These are phyloP conservation scores for Streptanthus diversifolius DNA, from an alignment of 345 rosid species.

Conservation along the genomic window DNA sequence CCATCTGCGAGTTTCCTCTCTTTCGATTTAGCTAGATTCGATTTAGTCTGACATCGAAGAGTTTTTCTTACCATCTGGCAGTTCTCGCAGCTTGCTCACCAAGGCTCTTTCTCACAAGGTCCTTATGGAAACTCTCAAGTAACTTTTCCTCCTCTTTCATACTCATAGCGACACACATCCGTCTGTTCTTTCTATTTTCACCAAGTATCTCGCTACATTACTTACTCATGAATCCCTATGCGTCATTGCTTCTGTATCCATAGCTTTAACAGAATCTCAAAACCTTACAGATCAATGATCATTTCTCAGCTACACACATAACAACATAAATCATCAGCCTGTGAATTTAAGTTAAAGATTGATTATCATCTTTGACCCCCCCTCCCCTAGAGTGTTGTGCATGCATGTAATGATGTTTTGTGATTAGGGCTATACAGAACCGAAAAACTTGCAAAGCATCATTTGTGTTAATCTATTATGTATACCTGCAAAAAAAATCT, in stretches of 20 bases:
- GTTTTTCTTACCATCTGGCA: constrained; percentile 11
- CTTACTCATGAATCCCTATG: not conserved
- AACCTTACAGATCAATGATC: not conserved
- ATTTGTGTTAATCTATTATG: not conserved
- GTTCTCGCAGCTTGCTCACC: constrained; percentile 57
- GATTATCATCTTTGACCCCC: not conserved
- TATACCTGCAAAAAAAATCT: not conserved
- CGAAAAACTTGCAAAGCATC: not conserved
- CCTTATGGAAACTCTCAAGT: constrained; percentile 62
- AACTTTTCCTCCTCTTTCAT: constrained; percentile 30
- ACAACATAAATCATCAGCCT: not conserved
- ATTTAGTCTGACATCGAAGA: not conserved
- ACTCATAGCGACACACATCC: not conserved
- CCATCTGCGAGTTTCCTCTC: not conserved
- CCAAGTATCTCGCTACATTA: not conserved
- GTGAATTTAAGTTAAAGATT: not conserved
- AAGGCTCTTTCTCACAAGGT: constrained; percentile 50
- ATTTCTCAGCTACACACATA: not conserved
- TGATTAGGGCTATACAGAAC: not conserved
- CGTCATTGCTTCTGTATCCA: not conserved
- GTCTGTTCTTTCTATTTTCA: not conserved
- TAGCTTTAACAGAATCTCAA: not conserved
- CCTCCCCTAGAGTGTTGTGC: not conserved
- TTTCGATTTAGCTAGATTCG: not conserved
- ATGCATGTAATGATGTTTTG: not conserved